Evolutionary conservation across 257 asterid species (phyloP).

Genomic region (Salvia rosmarinus): DNA sequence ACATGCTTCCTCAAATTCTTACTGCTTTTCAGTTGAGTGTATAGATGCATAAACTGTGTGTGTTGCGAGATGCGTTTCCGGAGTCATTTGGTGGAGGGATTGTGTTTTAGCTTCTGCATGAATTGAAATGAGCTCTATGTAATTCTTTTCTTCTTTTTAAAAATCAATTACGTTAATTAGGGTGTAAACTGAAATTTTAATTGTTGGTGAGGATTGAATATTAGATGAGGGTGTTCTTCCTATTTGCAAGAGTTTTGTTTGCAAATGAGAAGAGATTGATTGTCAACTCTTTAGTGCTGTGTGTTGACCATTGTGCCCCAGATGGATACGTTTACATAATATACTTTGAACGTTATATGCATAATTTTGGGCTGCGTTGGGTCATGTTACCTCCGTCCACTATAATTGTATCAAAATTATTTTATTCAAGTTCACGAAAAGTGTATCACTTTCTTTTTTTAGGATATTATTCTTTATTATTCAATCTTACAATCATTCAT

Average conservation of each 20-base stretch:
- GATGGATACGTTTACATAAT: too few species aligned
- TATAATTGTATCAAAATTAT: too few species aligned
- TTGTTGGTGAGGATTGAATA: too few species aligned
- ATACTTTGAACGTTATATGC: too few species aligned
- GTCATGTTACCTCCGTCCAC: too few species aligned
- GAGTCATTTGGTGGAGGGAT: neutral
- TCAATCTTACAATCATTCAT: too few species aligned
- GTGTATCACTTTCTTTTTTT: too few species aligned
- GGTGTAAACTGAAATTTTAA: too few species aligned
- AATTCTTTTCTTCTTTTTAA: neutral
- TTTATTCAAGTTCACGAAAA: too few species aligned
- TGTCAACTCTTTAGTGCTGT: neutral
- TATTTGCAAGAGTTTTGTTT: neutral
- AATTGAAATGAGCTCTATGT: neutral
- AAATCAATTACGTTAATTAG: neutral
- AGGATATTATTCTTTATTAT: too few species aligned
- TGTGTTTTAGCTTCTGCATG: neutral
- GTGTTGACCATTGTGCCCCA: neutral
- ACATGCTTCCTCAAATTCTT: conserved; percentile 15
- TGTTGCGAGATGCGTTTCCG: neutral
- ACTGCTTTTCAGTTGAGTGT: conserved; percentile 12
- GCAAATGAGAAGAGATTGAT: neutral
- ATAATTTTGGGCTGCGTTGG: too few species aligned
- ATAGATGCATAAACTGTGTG: too few species aligned
- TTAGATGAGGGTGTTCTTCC: neutral